Evolutionary conservation across 345 rosid species (phyloP).

Genomic region (Pseudoturritis turrita): DNA sequence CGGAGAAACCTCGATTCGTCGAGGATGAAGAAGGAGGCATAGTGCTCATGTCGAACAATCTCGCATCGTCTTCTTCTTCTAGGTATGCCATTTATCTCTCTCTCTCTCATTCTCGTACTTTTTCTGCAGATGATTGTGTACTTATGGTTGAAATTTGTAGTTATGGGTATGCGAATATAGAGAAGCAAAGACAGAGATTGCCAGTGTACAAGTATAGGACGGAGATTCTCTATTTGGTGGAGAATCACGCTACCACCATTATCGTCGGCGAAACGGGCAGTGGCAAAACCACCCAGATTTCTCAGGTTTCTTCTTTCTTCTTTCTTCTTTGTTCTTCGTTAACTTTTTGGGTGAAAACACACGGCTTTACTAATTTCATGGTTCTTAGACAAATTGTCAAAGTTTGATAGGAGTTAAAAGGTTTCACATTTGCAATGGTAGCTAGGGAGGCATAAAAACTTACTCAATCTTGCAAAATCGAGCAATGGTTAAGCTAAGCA

Average conservation of each 20-base stretch:
- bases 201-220: slow-evolving; percentile 84
- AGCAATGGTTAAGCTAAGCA: background rate
- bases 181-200: slow-evolving; percentile 84
- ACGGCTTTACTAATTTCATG: background rate
- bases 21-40: slow-evolving; percentile 98
- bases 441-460: background rate
- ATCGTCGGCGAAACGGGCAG: slow-evolving; percentile 98
- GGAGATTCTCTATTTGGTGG: slow-evolving; percentile 77
- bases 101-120: background rate
- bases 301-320: slow-evolving; percentile 56
- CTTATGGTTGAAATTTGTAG: slow-evolving; percentile 23
- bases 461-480: background rate
- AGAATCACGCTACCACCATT: slow-evolving; percentile 85
- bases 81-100: slow-evolving; percentile 39
- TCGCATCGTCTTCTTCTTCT: slow-evolving; percentile 60
- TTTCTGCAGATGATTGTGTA: background rate
- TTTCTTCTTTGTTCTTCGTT: background rate
- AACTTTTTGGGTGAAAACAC: background rate
- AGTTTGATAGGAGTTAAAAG: background rate
- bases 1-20: slow-evolving; percentile 73
- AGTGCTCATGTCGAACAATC: slow-evolving; percentile 48
- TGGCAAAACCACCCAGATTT: slow-evolving; percentile 96
- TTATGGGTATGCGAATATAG: slow-evolving; percentile 65
- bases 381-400: background rate
- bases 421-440: background rate